Conservation (phyloP, 1,284 basidiomycete species). For the Xerocomus cyaneibrunnescens region DNA sequence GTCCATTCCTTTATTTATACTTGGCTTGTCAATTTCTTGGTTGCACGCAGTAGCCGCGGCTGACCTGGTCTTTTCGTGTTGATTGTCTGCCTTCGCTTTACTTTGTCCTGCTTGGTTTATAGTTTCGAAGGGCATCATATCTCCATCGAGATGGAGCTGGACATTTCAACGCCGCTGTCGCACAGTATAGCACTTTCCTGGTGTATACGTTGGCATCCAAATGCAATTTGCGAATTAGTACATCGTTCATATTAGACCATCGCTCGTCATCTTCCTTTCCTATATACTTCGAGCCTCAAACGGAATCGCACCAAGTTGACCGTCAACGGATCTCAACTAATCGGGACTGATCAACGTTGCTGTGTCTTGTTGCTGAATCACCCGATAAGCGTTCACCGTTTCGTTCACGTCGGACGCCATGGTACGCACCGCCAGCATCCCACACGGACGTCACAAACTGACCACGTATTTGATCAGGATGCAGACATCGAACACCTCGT, state of each 20-base stretch:
- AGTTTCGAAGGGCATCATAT: conserved; percentile 9
- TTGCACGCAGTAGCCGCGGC: not conserved
- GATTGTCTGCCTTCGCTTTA: conserved; percentile 7
- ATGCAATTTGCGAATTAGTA: not conserved
- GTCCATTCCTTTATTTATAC: conserved; percentile 17
- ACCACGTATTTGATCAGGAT: conserved; percentile 28
- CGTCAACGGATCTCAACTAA: no score
- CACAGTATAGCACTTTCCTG: conserved; percentile 3
- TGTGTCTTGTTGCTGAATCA: no score
- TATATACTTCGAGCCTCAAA: no score
- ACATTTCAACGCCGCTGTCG: conserved; percentile 7
- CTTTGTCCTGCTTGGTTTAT: conserved; percentile 1
- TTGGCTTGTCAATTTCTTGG: conserved; percentile 3
- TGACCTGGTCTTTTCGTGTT: conserved; percentile 3
- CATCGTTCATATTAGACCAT: no score
- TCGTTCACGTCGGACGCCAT: not conserved
- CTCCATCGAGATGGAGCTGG: conserved; percentile 22
- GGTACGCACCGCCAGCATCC: not conserved
- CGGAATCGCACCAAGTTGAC: no score
- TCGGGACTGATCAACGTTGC: no score
- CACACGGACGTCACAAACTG: not conserved
- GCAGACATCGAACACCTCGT: conserved; percentile 72
- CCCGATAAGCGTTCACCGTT: conserved; percentile 14
- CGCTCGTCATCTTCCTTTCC: no score
- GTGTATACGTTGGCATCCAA: conserved; percentile 4